Evolutionary conservation across 352 stramenopile species (phyloP), one percentile per base, ranked within the genome.

Genomic region (Globisporangium abappressorium): DNA sequence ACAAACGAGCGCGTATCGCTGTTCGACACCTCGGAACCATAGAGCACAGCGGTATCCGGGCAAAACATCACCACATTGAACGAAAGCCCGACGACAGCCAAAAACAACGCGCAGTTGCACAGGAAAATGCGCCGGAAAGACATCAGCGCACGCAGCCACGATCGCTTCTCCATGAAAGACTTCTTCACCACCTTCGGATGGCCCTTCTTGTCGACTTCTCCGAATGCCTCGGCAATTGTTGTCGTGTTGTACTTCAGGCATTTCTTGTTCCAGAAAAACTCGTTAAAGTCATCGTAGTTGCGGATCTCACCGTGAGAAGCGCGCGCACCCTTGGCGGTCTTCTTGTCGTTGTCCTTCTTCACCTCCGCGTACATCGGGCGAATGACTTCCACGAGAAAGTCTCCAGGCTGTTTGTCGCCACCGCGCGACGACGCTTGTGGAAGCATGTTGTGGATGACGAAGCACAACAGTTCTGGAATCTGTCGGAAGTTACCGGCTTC

Each of bases 231-330:
- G 34, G 72, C 72, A 43, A 95, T 93, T 24, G 62, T 86, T 43
- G 74, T 81, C 11, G 72, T 59, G 62, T 92, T 89, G 73, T 79
- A 94, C 72, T 92, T 93, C 43, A 95, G 67, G 46, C 85, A 94
- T 63, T 93, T 94, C 63, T 94, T 94, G 60, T 65, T 90, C 87
- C 87, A 95, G 68, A 95, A 95, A 51, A 94, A 95, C 74, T 95
- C 87, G 71, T 95, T 95, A 57, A 95, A 95, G 62, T 95, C 87
- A 51, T 95, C 87, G 70, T 95, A 95, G 74, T 94, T 94, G 15
- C 87, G 84, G 46, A 95, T 93, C 64, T 95, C 81, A 8, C 70
- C 56, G 67, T 95, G 87, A 14, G 84, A 65, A 9, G 87, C 85
- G 6, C 87, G 84, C 12, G 81, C 82, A 15, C 87, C 87, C 67